phyloP scores from a whole-genome alignment of 169 alveolate genomes.

The Sarcocystis neurona region DNA sequence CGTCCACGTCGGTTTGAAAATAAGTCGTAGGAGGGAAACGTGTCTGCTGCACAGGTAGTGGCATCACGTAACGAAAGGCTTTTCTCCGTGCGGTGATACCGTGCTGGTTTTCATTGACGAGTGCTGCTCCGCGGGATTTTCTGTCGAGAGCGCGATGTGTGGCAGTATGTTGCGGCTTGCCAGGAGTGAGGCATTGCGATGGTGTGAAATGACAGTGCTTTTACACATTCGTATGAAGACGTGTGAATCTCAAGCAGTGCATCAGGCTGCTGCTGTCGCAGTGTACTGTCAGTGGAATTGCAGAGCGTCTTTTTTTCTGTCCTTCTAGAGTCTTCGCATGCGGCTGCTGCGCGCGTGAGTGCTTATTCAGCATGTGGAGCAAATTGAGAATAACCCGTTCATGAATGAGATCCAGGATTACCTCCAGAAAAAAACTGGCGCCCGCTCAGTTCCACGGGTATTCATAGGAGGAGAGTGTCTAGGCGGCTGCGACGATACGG shows the following conservation, averaged over 20 bases:
- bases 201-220: not conserved
- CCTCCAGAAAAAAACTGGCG: conserved; percentile 66
- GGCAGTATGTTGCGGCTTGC: no score
- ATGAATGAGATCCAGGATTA: conserved; percentile 69
- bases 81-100: not conserved
- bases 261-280: not conserved
- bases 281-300: not conserved
- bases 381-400: conserved; percentile 65
- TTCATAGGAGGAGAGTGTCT: conserved; percentile 67
- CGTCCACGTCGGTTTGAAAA: no score
- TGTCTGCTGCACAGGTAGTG: no score
- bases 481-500: conserved; percentile 78
- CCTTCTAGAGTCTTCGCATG: no score
- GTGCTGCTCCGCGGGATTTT: not conserved
- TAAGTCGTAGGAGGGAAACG: no score
- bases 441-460: conserved; percentile 76
- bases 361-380: conserved; percentile 59
- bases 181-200: no score
- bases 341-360: no score
- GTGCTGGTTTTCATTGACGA: not conserved
- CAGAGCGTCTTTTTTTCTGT: not conserved
- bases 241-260: not conserved
- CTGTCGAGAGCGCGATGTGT: no score
- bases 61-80: no score
- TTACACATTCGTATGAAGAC: not conserved